Evolutionary conservation across 306 rosid species (phyloP).

Genomic region (Citrullus amarus): DNA sequence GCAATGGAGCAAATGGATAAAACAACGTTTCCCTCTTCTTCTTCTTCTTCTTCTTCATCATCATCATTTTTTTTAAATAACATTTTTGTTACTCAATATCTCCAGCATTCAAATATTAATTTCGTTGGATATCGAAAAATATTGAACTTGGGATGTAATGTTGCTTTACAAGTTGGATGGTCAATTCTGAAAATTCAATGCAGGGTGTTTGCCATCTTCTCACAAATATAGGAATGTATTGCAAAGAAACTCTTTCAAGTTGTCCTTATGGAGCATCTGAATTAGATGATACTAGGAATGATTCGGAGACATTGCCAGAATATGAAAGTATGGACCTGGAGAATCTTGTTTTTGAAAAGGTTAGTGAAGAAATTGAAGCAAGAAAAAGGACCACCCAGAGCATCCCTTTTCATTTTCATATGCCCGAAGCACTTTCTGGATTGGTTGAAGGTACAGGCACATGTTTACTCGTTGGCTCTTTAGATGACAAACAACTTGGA

Average conservation of each 20-base stretch:
- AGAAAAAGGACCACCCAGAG: slow-evolving; percentile 58
- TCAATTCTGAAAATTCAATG: slow-evolving; percentile 17
- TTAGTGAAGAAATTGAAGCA: slow-evolving; percentile 78
- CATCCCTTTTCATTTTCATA: slow-evolving; percentile 76
- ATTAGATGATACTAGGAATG: slow-evolving; percentile 58
- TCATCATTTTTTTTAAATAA: not conserved
- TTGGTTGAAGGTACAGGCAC: slow-evolving; percentile 64
- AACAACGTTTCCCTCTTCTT: not conserved
- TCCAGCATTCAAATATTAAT: not conserved
- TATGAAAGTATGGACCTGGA: slow-evolving; percentile 93
- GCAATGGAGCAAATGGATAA: not conserved
- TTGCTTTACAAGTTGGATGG: not conserved
- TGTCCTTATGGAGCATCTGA: slow-evolving; percentile 38
- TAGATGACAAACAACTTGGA: not conserved
- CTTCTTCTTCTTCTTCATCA: not conserved
- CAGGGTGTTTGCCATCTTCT: slow-evolving; percentile 86
- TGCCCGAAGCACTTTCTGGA: slow-evolving; percentile 53
- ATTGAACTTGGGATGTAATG: not conserved
- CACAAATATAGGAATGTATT: slow-evolving; percentile 59
- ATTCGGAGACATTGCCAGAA: slow-evolving; percentile 57
- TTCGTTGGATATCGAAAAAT: not conserved
- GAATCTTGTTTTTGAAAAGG: slow-evolving; percentile 74
- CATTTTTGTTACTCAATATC: not conserved
- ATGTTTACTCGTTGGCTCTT: not conserved
- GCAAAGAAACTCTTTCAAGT: slow-evolving; percentile 56